Percentiles rank a stretch among this genome's conserved stretches.
phyloP scores from a whole-genome alignment of 1,284 basidiomycete species.

The Puccinia horiana region DNA sequence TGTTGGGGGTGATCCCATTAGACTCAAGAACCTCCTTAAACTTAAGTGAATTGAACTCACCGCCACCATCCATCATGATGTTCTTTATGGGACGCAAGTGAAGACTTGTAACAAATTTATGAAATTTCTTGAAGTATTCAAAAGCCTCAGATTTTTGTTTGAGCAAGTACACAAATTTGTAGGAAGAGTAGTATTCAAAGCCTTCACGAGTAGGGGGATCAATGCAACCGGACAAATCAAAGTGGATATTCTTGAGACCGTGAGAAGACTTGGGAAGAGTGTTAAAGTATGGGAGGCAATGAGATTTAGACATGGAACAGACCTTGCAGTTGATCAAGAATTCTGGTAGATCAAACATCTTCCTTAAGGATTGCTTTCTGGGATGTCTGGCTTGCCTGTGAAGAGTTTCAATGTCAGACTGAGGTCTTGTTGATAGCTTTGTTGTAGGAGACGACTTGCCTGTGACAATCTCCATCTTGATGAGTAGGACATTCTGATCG shows the following conservation, averaged over 20 bases:
- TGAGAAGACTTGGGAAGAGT: not conserved
- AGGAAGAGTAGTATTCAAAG: too few species aligned
- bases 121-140: slow-evolving; percentile 56
- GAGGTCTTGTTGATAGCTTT: not conserved
- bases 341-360: not conserved
- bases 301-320: slow-evolving; percentile 7
- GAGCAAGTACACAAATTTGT: not conserved
- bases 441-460: too few species aligned
- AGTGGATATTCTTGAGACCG: not conserved
- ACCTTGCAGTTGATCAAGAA: not conserved
- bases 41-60: slow-evolving; percentile 21
- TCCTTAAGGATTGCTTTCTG: not conserved
- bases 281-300: slow-evolving; percentile 4
- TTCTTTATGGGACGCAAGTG: slow-evolving; percentile 56
- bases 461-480: not conserved
- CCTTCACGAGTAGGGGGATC: too few species aligned
- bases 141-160: slow-evolving; percentile 36
- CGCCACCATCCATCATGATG: slow-evolving; percentile 58
- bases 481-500: too few species aligned
- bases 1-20: too few species aligned
- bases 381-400: slow-evolving; percentile 19
- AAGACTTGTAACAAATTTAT: slow-evolving; percentile 54
- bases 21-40: not conserved
- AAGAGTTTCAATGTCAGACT: not conserved
- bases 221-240: slow-evolving; percentile 17